phyloP scores from a whole-genome alignment of 768 basidiomycete species.

The Lyophyllum atratum region DNA sequence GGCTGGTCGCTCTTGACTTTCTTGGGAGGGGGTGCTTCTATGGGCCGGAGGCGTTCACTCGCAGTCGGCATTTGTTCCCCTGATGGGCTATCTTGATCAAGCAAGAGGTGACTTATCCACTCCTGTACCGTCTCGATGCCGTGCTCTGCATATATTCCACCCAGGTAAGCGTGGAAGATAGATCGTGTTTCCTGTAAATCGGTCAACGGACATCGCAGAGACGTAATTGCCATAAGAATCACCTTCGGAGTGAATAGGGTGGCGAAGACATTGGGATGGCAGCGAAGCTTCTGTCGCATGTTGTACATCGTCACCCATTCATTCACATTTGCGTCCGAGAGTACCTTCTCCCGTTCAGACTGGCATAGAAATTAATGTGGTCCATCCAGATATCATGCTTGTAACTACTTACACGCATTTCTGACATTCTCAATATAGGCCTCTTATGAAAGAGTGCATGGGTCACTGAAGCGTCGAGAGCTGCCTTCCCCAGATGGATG shows the following conservation, averaged over 20 bases:
- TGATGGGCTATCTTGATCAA: constrained; percentile 9
- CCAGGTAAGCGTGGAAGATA: constrained; percentile 69
- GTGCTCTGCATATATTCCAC: constrained; percentile 58
- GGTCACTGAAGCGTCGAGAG: constrained; percentile 49
- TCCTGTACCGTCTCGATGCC: constrained; percentile 52
- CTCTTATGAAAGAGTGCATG: constrained; percentile 47
- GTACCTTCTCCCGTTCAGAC: constrained; percentile 33
- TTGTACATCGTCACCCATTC: constrained; percentile 51
- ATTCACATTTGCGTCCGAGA: constrained; percentile 45
- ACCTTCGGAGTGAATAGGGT: constrained; percentile 44
- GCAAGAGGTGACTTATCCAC: constrained; percentile 55
- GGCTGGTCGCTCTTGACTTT: constrained; percentile 41
- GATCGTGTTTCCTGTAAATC: constrained; percentile 50
- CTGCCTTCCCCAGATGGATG: constrained; percentile 48
- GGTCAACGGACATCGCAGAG: constrained; percentile 10
- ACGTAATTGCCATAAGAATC: constrained; percentile 20
- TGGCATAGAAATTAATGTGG: constrained; percentile 5
- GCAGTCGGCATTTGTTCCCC: constrained; percentile 11
- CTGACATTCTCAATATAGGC: constrained; percentile 48
- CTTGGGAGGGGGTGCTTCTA: constrained; percentile 38
- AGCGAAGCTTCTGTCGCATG: constrained; percentile 50
- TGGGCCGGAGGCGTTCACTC: constrained; percentile 8
- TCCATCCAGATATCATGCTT: neutral
- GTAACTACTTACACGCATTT: constrained; percentile 52
- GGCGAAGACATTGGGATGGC: constrained; percentile 37